These are phyloP conservation scores for Paecilomyces dactylethromorphus DNA, from an alignment of 2,329 filamentous ascomycete species.

Conservation along the genomic window DNA sequence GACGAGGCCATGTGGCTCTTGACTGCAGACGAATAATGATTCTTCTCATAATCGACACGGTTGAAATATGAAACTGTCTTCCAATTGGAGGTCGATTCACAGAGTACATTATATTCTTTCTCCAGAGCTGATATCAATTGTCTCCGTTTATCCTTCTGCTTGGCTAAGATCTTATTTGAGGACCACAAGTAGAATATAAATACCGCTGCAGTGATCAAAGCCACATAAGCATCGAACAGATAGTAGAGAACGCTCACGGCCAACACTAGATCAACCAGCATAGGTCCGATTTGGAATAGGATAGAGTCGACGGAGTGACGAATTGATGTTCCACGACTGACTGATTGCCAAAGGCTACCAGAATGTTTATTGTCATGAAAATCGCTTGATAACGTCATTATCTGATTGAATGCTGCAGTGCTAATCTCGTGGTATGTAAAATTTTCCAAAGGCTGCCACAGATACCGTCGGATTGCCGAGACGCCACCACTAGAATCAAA, in stretches of 20 bases:
- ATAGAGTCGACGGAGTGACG: conserved; percentile 54
- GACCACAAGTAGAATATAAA: conserved; percentile 48
- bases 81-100: conserved; percentile 56
- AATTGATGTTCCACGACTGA: conserved; percentile 58
- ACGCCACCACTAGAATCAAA: conserved; percentile 48
- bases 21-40: conserved; percentile 40
- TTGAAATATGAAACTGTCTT: conserved; percentile 55
- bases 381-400: conserved; percentile 64
- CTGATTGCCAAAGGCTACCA: conserved; percentile 57
- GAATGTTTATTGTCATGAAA: conserved; percentile 62
- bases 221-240: conserved; percentile 58
- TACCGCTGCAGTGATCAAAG: conserved; percentile 42
- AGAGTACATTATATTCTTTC: conserved; percentile 48
- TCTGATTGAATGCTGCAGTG: conserved; percentile 57
- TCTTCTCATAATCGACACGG: conserved; percentile 46
- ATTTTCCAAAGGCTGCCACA: conserved; percentile 52
- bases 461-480: conserved; percentile 42
- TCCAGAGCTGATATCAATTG: conserved; percentile 35
- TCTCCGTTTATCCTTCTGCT: conserved; percentile 35
- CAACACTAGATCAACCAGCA: conserved; percentile 55
- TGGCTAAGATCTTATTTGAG: conserved; percentile 33
- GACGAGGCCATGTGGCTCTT: conserved; percentile 29
- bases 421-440: conserved; percentile 53
- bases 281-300: conserved; percentile 55
- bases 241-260: conserved; percentile 56